phyloP scores from a whole-genome alignment of 768 basidiomycete genomes.

The Cystofilobasidium ferigula region DNA sequence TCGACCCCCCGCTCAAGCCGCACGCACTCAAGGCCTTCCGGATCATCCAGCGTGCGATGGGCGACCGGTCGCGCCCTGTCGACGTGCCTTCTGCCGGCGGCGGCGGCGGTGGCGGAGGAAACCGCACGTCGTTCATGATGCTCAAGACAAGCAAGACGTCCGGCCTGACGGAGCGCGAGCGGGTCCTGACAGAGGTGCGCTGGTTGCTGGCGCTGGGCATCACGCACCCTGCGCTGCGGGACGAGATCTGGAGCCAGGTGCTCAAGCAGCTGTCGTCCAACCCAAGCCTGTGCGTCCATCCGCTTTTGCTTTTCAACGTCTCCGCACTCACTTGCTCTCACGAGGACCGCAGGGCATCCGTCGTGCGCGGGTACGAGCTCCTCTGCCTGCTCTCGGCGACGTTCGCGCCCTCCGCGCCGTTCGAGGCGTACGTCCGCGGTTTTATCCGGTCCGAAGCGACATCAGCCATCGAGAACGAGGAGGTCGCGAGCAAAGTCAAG shows the following conservation, averaged over 20 bases:
- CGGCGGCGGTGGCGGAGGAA: no score
- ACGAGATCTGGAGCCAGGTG: conserved; percentile 85
- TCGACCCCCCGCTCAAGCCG: conserved; percentile 55
- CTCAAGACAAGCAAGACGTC: conserved; percentile 25
- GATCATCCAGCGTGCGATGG: conserved; percentile 84
- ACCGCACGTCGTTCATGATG: neutral
- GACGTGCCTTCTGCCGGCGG: conserved; percentile 24
- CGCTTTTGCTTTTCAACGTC: neutral
- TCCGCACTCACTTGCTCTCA: neutral
- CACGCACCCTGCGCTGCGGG: conserved; percentile 67
- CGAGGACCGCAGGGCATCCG: conserved; percentile 51
- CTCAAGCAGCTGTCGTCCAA: conserved; percentile 85
- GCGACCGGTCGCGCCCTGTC: conserved; percentile 59
- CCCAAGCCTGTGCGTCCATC: conserved; percentile 52
- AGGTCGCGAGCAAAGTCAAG: conserved; percentile 4
- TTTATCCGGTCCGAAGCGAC: conserved; percentile 61
- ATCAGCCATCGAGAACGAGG: neutral
- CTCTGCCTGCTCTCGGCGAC: conserved; percentile 80
- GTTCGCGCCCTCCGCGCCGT: conserved; percentile 87
- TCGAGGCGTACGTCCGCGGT: conserved; percentile 68
- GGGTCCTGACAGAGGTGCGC: conserved; percentile 63
- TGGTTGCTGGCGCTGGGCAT: conserved; percentile 76
- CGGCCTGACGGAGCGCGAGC: conserved; percentile 29
- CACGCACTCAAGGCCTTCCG: conserved; percentile 80
- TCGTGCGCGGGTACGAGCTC: conserved; percentile 87